Evolutionary conservation across 148 eudicot species (phyloP).

Genomic region (Spergularia bocconei): DNA sequence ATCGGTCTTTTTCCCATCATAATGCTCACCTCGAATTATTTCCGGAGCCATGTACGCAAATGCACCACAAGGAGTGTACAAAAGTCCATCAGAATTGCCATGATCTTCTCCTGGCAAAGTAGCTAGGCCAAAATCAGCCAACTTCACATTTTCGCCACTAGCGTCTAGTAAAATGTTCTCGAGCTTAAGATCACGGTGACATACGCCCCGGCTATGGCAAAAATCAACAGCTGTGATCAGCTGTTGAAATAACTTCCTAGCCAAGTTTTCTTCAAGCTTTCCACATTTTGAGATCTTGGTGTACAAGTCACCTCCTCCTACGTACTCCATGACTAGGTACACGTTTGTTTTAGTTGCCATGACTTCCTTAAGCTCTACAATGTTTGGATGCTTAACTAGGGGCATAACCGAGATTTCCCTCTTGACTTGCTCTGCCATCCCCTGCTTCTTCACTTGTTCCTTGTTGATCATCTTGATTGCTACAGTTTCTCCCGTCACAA

Average conservation of each 20-base stretch:
- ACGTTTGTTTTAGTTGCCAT: conserved; percentile 57
- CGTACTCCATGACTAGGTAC: conserved; percentile 51
- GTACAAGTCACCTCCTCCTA: conserved; percentile 56
- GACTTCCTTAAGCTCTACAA: conserved; percentile 59
- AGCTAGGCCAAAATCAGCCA: conserved; percentile 57
- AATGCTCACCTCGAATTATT: conserved; percentile 32
- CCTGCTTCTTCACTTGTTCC: conserved; percentile 43
- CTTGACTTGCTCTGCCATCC: conserved; percentile 51
- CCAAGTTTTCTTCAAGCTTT: conserved; percentile 31
- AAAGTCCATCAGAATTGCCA: conserved; percentile 24
- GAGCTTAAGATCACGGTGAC: conserved; percentile 55
- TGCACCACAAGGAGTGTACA: conserved; percentile 57
- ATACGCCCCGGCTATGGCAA: conserved; percentile 53
- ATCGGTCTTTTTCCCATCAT: conserved; percentile 43
- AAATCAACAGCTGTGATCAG: conserved; percentile 48
- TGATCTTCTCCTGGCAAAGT: conserved; percentile 34
- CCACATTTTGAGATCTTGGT: conserved; percentile 35
- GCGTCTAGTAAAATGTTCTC: conserved; percentile 50
- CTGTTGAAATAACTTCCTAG: conserved; percentile 55
- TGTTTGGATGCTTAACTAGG: conserved; percentile 47
- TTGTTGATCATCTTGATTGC: conserved; percentile 56
- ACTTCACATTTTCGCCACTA: conserved; percentile 36
- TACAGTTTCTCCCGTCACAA: conserved; percentile 34
- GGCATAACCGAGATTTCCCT: conserved; percentile 56
- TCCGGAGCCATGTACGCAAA: conserved; percentile 64